Conservation (phyloP, 495 filamentous ascomycete species). For the Penicillium chermesinum region DNA sequence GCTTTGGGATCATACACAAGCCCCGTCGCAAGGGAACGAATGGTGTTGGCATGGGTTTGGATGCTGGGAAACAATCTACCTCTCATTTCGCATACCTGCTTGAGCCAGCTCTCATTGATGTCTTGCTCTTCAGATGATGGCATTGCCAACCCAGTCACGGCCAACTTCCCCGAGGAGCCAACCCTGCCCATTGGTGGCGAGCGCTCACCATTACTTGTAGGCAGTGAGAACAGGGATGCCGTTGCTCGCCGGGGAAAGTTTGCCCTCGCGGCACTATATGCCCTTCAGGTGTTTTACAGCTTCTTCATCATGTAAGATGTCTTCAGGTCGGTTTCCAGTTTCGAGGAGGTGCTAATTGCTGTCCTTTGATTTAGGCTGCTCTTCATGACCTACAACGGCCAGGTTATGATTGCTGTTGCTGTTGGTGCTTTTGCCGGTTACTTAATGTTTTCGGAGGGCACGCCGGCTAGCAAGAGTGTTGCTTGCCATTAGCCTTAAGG, state of each 20-base stretch:
- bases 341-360: neutral
- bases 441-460: slow-evolving; percentile 67
- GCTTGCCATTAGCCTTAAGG: slow-evolving; percentile 73
- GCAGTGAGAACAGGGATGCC: slow-evolving; percentile 43
- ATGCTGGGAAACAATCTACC: neutral
- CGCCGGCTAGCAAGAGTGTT: slow-evolving; percentile 69
- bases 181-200: slow-evolving; percentile 36
- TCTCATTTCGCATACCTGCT: slow-evolving; percentile 9
- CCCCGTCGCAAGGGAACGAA: neutral
- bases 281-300: slow-evolving; percentile 92
- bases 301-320: slow-evolving; percentile 96
- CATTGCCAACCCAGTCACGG: slow-evolving; percentile 29
- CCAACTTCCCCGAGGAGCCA: slow-evolving; percentile 19
- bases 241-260: slow-evolving; percentile 58
- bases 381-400: slow-evolving; percentile 99
- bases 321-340: neutral
- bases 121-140: slow-evolving; percentile 43
- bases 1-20: neutral
- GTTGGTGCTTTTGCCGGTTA: slow-evolving; percentile 88
- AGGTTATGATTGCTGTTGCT: slow-evolving; percentile 89
- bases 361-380: slow-evolving; percentile 60
- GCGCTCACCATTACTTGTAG: slow-evolving; percentile 70
- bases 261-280: slow-evolving; percentile 79
- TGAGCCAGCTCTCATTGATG: slow-evolving; percentile 32
- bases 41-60: slow-evolving; percentile 5